Evolutionary conservation across 371 early-diverging fungal genomes (phyloP), one percentile per base, ranked within the genome.

Genomic region (Fennellomyces sp.): DNA sequence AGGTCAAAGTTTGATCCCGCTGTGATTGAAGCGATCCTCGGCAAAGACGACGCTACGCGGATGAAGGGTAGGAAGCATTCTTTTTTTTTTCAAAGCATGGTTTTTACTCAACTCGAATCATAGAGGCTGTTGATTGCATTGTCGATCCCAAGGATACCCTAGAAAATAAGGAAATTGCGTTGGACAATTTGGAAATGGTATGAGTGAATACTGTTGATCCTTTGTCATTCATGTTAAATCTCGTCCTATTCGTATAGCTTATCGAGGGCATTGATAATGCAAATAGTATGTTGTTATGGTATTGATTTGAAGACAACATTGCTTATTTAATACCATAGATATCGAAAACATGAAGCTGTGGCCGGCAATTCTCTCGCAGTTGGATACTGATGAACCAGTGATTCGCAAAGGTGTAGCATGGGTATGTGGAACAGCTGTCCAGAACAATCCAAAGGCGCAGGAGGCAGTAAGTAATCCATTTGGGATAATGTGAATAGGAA

Each of bases 221-320:
- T n/a, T n/a, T n/a, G n/a, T n/a, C n/a, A n/a, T n/a, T n/a, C n/a
- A n/a, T n/a, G n/a, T n/a, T n/a, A n/a, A n/a, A n/a, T n/a, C n/a
- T n/a, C n/a, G n/a, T n/a, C n/a, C n/a, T 7, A 29, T 23, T 28
- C 39, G 19, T 48, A 25, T 63, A 86, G 86, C 80, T 96, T 21
- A 91, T 97, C n/a, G 94, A 96, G 70, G 90, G 91, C 55, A 88
- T 96, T 42, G 97, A 98, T 75, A 98, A 98, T 65, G 98, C 98
- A 15, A 87, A 81, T 58, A 93, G 89, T 88, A 77, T 38, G 75
- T 60, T 26, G 27, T 13, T 25, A 10, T 52, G 0, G 13, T 41
- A 29, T 27, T 2, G 4, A 19, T 41, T 2, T 42, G n/a, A 10
- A 29, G 17, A 36, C 19, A 21, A 39, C 29, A 31, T n/a, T n/a